phyloP scores from a whole-genome alignment of 306 rosid species.

The Lathyrus tuberosus region DNA sequence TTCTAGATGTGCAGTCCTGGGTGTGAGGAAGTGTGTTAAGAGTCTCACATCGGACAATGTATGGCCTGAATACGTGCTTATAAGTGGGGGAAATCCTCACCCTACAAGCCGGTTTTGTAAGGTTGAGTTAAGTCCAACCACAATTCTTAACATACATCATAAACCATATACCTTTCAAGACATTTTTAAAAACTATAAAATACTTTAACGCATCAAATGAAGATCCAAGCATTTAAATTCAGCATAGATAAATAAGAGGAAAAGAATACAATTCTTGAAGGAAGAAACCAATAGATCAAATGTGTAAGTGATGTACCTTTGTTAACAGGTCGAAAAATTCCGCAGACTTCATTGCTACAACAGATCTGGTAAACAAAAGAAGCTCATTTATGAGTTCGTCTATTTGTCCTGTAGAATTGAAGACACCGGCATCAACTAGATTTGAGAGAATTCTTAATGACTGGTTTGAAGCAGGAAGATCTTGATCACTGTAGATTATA shows the following conservation, averaged over 20 bases:
- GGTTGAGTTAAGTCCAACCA: no score
- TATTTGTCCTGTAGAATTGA: conserved; percentile 57
- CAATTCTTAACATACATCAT: not conserved
- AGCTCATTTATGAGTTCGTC: conserved; percentile 77
- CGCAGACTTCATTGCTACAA: conserved; percentile 61
- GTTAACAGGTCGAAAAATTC: conserved; percentile 65
- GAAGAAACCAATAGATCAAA: conserved; percentile 37
- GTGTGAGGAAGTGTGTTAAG: no score
- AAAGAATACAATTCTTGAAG: conserved; percentile 33
- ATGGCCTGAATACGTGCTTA: no score
- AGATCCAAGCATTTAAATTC: conserved; percentile 24
- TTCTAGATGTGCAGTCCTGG: no score
- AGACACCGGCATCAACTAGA: conserved; percentile 74
- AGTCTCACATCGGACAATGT: no score
- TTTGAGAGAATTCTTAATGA: conserved; percentile 85
- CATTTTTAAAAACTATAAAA: not conserved
- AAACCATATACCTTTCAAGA: not conserved
- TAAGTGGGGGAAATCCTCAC: no score
- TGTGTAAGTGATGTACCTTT: conserved; percentile 55
- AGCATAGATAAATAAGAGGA: conserved; percentile 1
- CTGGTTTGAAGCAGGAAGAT: conserved; percentile 58
- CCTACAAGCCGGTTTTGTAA: no score
- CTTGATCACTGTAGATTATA: conserved; percentile 63
- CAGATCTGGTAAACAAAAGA: conserved; percentile 61
- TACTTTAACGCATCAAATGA: conserved; percentile 19